Base-by-base conservation (phyloP, 768 basidiomycete genomes). In the Tulasnella sp. region DNA sequence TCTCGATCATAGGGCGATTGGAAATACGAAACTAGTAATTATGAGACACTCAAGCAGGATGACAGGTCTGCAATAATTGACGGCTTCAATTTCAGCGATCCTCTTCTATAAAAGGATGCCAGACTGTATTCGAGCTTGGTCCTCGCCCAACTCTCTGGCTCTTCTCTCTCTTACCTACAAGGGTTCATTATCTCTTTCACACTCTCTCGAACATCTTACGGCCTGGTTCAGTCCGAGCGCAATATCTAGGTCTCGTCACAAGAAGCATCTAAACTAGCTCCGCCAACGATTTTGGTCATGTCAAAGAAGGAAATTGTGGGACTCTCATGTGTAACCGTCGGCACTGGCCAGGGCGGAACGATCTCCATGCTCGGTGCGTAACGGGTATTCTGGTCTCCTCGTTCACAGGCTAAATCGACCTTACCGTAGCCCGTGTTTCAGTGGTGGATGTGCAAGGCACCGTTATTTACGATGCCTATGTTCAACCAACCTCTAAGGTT, bases 401-500 rank as follows among this genome's bases (percentile, higher is more conserved):
- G 36, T 39, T 12, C 44, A 26, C 17, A 7, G 5, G 16, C 64
- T 65, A 14, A 19, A 11, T 59, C 9, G 44, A 73, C 29, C 29
- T 74, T 19, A 47, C 40, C 36, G 63, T 41, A 72, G 71, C 59
- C 22, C 71, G 71, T 11, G 71, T 72, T 14, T 39, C 71, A 11
- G 34, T 72, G 3, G 42, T 72, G 32, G 71, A 72, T 32, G 39
- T 78, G 76, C 75, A 78, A 76, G 91, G 91, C 19, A 78, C 82
- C 40, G 79, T 81, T n/a, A 75, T 90, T 22, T 84, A 89, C 75
- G 88, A 89, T 76, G 84, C 84, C 71, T 90, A 84, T 77, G 90
- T 92, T 67, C 77, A 80, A 44, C 90, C 91, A 8, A 91, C 90
- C 1, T 81, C 63, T 14, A 36, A 69, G 34, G 42, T 75, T 7